A percentile compares a stretch with the other conserved stretches of the same genome.
Evolutionary conservation across 495 filamentous ascomycete genomes (phyloP).

Genomic region (Cladorrhinum samala): DNA sequence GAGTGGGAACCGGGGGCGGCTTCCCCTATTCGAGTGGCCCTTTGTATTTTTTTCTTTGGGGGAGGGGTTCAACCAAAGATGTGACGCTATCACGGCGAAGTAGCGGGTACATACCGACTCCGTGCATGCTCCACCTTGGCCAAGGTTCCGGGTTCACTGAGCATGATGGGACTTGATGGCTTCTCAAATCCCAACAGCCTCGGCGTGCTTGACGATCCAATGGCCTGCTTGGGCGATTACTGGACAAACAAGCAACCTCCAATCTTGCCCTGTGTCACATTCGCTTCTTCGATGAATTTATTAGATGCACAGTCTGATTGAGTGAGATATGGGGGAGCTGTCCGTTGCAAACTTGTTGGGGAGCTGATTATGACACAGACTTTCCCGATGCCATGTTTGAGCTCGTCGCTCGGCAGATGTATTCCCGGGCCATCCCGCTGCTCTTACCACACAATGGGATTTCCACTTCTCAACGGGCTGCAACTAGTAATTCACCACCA

Average conservation of each 20-base stretch:
- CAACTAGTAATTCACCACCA: no score
- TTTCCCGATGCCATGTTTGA: no score
- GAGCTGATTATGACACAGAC: no score
- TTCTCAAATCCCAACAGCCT: not conserved
- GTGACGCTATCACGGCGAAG: constrained; percentile 5
- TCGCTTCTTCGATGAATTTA: no score
- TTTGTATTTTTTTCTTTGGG: constrained; percentile 3
- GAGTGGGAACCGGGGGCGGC: no score
- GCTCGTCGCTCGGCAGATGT: not conserved
- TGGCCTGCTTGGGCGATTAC: not conserved
- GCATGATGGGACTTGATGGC: not conserved
- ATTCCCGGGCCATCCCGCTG: not conserved
- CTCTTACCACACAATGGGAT: not conserved
- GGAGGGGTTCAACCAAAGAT: not conserved
- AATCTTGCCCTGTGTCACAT: not conserved
- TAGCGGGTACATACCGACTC: not conserved
- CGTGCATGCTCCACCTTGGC: not conserved
- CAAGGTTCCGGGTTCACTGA: constrained; percentile 3
- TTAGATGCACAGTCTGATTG: no score
- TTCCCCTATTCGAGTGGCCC: not conserved
- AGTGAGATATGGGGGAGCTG: no score
- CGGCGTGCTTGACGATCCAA: not conserved
- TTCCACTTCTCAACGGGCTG: no score
- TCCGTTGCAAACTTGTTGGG: no score
- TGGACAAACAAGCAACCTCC: not conserved